Evolutionary conservation across 2,329 filamentous ascomycete genomes (phyloP), one percentile per base, ranked within the genome.

Genomic region (Diaporthe citri): DNA sequence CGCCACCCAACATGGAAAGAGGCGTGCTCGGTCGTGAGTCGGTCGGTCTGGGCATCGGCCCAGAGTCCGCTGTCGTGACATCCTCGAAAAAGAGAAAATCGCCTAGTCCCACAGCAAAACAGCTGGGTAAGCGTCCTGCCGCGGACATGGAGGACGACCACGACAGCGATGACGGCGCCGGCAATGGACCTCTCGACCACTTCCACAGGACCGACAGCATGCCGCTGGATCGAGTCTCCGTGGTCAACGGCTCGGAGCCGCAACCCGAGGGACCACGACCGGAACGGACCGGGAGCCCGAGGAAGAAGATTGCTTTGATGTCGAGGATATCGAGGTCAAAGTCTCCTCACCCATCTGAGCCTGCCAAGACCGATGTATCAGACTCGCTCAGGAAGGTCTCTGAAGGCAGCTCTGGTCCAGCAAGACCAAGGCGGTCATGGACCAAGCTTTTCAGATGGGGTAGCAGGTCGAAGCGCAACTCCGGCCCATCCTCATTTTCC

Each of bases 401-500:
- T 1, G 89, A 91, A 69, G 85, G 87, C 66, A 90, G 88, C 75
- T 84, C 82, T 41, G 86, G 84, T 31, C 64, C 72, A 83, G 81
- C 20, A 81, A 82, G 10, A 84, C 85, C 28, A 79, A 57, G 70
- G 51, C 67, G 75, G 48, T 89, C 93, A 0, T 94, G 95, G 87
- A 90, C 92, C 5, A 92, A 94, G 0, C 90, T 98, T 48, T 95
- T 98, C 84, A 91, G 90, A 79, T 93, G 93, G 82, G 90, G 90
- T 39, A 88, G 87, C 84, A 86, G 90, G 87, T 87, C 86, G 82
- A 87, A 89, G 85, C 83, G 91, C 83, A 81, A 86, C 81, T 84
- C 89, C 81, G 88, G 82, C 3, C 89, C 93, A 4, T 93, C 94
- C 0, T 95, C 96, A n/a, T 97, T 97, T 81, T 95, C 95, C 6